These are phyloP conservation scores for Skeletonema menzelii DNA, from an alignment of 108 stramenopile species.

Conservation along the genomic window DNA sequence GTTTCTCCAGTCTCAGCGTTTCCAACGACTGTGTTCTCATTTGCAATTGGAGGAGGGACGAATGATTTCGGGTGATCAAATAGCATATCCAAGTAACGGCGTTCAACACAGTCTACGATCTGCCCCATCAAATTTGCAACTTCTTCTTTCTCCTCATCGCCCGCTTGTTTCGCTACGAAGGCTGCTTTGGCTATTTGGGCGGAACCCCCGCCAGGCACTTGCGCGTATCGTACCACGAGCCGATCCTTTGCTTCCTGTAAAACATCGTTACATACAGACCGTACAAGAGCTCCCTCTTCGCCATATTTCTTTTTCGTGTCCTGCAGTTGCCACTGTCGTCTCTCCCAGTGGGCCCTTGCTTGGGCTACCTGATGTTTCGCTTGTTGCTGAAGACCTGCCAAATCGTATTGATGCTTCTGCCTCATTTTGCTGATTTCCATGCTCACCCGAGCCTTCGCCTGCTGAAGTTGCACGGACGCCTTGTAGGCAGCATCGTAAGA, in stretches of 20 bases:
- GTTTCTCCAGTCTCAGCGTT: constrained; percentile 52
- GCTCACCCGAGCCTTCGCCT: neutral
- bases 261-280: constrained; percentile 7
- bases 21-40: constrained; percentile 17
- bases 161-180: neutral
- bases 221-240: neutral
- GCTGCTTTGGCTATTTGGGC: neutral
- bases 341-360: constrained; percentile 10
- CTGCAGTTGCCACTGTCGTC: constrained; percentile 5
- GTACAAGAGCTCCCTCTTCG: constrained; percentile 7
- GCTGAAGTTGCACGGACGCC: constrained; percentile 27
- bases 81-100: constrained; percentile 18
- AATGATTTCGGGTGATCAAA: constrained; percentile 36
- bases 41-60: constrained; percentile 47
- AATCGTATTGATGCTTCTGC: constrained; percentile 1
- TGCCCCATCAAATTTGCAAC: constrained; percentile 26
- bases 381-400: neutral
- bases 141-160: neutral
- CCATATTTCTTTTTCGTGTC: constrained; percentile 7
- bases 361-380: neutral
- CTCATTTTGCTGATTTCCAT: constrained; percentile 2
- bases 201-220: neutral
- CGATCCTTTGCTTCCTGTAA: constrained; percentile 19
- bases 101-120: constrained; percentile 27
- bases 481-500: constrained; percentile 29